Base-by-base conservation (phyloP, 1,284 basidiomycete genomes). In the Puccinia horiana region DNA sequence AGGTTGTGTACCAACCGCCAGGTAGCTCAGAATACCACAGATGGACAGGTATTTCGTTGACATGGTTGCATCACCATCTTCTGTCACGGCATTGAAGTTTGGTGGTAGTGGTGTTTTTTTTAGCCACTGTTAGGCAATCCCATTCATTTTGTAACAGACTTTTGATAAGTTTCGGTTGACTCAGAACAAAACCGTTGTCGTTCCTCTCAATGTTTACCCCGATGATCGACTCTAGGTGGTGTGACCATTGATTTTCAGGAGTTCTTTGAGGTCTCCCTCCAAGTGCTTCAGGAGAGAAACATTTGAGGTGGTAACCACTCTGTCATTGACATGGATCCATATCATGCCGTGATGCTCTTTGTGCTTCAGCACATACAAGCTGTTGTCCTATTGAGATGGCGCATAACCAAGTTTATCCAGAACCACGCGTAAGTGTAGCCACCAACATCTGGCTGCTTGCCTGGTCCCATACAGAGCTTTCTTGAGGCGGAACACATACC, bases 291-390 rank as follows among this genome's bases (percentile, higher is more conserved):
- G 65, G 8, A 69, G 23, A 14, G 6, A 6, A 8, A 69, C 35
- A 69, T n/a, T 37, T 6, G 32, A 37, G 5, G 32, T 23, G 9
- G 65, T 69, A 6, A 69, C 65, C 23, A 69, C 23, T 26, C 65
- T 37, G n/a, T 69, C 65, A 35, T 69, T 35, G n/a, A 69, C 65
- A 69, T 69, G 65, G 5, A 69, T n/a, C 65, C 65, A 69, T 8
- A 69, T 69, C n/a, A 69, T 26, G 5, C 65, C 65, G 9, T 37
- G 65, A 23, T 8, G 8, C 8, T 37, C 32, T 6, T 37, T 8
- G 29, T 9, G 6, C 56, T 58, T 32, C 56, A 58, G 23, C 16
- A 47, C 44, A 47, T 47, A 47, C 16, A 47, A 16, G 44, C 44
- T 47, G 44, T 8, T 47, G 16, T 47, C 44, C 8, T 47, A 47